Conservation (phyloP, 2,329 filamentous ascomycete species). For the Verticillium zaregamsianum region DNA sequence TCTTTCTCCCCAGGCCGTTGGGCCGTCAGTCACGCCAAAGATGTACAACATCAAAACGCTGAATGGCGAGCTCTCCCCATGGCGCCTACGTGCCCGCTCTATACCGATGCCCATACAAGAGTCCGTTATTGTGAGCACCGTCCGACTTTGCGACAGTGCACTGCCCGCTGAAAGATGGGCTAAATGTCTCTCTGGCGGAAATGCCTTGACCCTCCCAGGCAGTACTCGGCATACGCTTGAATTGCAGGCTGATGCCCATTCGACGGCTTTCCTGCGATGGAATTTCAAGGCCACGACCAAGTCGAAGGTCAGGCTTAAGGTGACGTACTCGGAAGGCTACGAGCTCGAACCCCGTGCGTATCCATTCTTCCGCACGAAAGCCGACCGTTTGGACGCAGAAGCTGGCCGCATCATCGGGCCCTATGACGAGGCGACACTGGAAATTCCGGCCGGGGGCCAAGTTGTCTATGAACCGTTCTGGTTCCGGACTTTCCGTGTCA, state of each 20-base stretch:
- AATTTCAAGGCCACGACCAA: conserved; percentile 6
- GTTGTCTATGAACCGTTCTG: background rate
- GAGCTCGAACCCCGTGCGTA: conserved; percentile 27
- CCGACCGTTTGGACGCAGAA: conserved; percentile 26
- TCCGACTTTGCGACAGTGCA: conserved; percentile 17
- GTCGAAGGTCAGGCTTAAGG: conserved; percentile 11
- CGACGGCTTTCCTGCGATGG: conserved; percentile 20
- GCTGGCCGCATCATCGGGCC: conserved; percentile 29
- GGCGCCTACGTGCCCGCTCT: conserved; percentile 29
- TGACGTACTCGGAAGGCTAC: conserved; percentile 28
- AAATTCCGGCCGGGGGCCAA: conserved; percentile 10
- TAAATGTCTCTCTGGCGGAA: conserved; percentile 6
- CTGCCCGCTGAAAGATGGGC: conserved; percentile 10
- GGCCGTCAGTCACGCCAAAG: conserved; percentile 10
- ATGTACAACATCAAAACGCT: conserved; percentile 24
- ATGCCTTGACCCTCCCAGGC: conserved; percentile 6
- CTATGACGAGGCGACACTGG: conserved; percentile 25
- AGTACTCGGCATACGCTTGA: conserved; percentile 17
- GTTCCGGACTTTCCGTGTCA: background rate
- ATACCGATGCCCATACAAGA: conserved; percentile 30
- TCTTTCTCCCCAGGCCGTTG: background rate
- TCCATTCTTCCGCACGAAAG: conserved; percentile 34
- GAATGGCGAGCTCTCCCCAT: conserved; percentile 34
- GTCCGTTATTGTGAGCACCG: conserved; percentile 10
- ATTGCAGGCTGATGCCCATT: conserved; percentile 20